phyloP scores from a whole-genome alignment of 2,329 filamentous ascomycete genomes.

The Colletotrichum sp. region DNA sequence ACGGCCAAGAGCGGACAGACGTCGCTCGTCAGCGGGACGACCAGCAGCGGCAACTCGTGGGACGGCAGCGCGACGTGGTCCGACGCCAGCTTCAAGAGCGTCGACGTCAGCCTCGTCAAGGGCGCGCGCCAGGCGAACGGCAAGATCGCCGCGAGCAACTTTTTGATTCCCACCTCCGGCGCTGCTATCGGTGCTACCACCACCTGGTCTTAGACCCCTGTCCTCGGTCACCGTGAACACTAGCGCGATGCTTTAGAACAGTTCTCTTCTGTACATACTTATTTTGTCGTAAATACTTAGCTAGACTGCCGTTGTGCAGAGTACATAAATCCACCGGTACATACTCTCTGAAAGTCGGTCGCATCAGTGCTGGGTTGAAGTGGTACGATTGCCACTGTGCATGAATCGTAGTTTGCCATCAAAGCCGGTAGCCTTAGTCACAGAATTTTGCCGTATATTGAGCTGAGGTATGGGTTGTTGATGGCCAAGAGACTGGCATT shows the following conservation, averaged over 20 bases:
- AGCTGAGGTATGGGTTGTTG: not conserved
- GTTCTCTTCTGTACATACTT: not conserved
- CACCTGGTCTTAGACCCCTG: slow-evolving; percentile 7
- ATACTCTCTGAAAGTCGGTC: not conserved
- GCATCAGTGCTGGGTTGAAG: not conserved
- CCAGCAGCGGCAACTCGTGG: slow-evolving; percentile 47
- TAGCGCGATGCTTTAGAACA: not conserved
- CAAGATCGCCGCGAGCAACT: slow-evolving; percentile 44
- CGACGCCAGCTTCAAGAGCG: slow-evolving; percentile 37
- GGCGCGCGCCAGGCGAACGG: slow-evolving; percentile 41
- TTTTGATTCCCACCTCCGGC: slow-evolving; percentile 43
- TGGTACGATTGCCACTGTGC: not conserved
- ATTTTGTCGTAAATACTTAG: slow-evolving; percentile 5
- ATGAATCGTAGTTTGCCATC: not conserved
- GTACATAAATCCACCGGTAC: slow-evolving; percentile 3
- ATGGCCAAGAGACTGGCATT: not conserved
- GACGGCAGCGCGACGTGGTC: slow-evolving; percentile 36
- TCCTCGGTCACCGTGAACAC: not conserved
- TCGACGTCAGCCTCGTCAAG: slow-evolving; percentile 36
- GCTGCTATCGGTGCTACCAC: slow-evolving; percentile 43
- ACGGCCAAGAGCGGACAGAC: slow-evolving; percentile 26
- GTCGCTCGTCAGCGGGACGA: slow-evolving; percentile 25
- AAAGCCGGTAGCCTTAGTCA: not conserved
- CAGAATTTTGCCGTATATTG: not conserved
- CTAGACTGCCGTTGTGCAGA: not conserved